Percentiles rank a stretch among this genome's conserved stretches.
Conservation (phyloP, 108 stramenopile species). For the Conticribra weissflogii region DNA sequence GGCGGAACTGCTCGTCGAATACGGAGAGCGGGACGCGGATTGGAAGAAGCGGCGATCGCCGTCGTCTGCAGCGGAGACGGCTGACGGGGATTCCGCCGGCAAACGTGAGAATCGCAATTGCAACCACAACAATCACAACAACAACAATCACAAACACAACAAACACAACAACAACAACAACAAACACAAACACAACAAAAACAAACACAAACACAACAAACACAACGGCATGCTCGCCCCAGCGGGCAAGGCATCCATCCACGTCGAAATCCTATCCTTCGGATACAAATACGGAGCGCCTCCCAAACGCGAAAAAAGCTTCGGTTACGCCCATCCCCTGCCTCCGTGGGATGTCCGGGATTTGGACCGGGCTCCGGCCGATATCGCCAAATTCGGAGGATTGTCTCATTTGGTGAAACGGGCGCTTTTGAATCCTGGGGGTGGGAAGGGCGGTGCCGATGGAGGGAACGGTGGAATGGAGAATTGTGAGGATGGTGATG, state of each 20-base stretch:
- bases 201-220: neutral
- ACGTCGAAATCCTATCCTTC: conserved; percentile 74
- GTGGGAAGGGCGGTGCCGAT: neutral
- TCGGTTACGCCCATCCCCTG: conserved; percentile 66
- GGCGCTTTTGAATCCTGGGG: conserved; percentile 46
- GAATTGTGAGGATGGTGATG: neutral
- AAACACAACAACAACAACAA: neutral
- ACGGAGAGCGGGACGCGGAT: conserved; percentile 76
- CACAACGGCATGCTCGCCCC: conserved; percentile 53
- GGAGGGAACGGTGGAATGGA: neutral
- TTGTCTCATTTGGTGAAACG: conserved; percentile 71
- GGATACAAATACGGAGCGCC: conserved; percentile 81
- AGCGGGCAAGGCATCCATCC: conserved; percentile 78
- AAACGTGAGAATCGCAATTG: no score
- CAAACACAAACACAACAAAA: neutral
- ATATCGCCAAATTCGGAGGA: conserved; percentile 71
- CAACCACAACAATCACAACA: conserved; percentile 2
- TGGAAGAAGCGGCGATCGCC: conserved; percentile 51
- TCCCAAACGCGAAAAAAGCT: conserved; percentile 54
- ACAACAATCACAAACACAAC: no score
- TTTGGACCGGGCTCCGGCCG: conserved; percentile 54
- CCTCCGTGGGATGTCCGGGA: conserved; percentile 66
- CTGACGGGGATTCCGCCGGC: no score
- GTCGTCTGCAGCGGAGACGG: neutral
- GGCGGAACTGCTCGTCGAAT: conserved; percentile 65